These are phyloP conservation scores for Tricholoma sp. DNA, from an alignment of 768 basidiomycete genomes.

Conservation along the genomic window DNA sequence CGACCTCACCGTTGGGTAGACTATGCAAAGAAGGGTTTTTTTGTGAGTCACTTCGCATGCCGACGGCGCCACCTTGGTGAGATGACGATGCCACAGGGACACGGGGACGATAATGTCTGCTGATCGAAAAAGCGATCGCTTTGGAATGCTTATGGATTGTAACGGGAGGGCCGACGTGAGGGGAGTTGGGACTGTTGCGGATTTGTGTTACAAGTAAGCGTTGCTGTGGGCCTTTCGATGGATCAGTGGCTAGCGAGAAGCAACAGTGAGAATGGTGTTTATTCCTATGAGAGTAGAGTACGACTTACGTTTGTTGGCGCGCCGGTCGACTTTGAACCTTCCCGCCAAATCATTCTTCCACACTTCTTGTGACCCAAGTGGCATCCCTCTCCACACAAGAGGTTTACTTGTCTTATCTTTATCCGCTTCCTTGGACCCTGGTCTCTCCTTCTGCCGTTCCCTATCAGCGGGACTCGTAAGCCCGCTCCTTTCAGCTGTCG, in stretches of 20 bases:
- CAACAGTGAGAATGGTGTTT: slow-evolving; percentile 1
- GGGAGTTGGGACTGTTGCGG: slow-evolving; percentile 39
- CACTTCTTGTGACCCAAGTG: slow-evolving; percentile 50
- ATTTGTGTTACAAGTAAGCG: slow-evolving; percentile 59
- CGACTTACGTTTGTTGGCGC: slow-evolving; percentile 34
- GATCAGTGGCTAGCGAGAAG: slow-evolving; percentile 35
- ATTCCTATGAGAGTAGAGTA: not conserved
- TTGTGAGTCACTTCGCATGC: slow-evolving; percentile 9
- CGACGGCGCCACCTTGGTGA: not conserved
- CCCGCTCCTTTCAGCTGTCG: slow-evolving; percentile 18
- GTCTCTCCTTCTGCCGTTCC: slow-evolving; percentile 14
- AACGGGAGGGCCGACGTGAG: slow-evolving; percentile 50
- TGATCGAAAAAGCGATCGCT: slow-evolving; percentile 73
- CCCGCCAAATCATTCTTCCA: slow-evolving; percentile 66
- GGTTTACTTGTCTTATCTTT: slow-evolving; percentile 18
- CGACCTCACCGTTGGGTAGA: slow-evolving; percentile 1
- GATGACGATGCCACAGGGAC: not conserved
- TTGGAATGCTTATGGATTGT: slow-evolving; percentile 83
- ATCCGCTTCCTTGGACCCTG: slow-evolving; percentile 8
- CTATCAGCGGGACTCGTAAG: not conserved
- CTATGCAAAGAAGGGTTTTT: not conserved
- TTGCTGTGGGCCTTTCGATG: slow-evolving; percentile 59
- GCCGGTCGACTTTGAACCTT: slow-evolving; percentile 54
- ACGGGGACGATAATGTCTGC: slow-evolving; percentile 49
- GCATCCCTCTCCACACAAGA: slow-evolving; percentile 43